Percentiles rank a stretch among this genome's conserved stretches.
These are phyloP conservation scores for Fagopyrum tataricum DNA, from an alignment of 148 eudicot species.

Conservation along the genomic window DNA sequence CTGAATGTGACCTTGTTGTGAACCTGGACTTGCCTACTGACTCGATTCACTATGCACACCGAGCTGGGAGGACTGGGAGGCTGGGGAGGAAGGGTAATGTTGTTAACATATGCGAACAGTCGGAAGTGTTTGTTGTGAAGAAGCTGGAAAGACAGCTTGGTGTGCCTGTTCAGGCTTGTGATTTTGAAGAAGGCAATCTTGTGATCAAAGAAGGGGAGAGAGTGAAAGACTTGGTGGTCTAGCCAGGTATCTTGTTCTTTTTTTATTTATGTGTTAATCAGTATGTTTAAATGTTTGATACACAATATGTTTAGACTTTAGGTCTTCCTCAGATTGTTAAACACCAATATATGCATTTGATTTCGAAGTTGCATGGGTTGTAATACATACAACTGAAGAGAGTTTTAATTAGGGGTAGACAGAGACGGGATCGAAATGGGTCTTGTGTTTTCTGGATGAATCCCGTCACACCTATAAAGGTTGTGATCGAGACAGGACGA, in stretches of 20 bases:
- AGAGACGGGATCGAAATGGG: too few species aligned
- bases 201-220: conserved; percentile 37
- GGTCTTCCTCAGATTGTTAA: neutral
- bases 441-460: too few species aligned
- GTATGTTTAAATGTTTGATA: neutral
- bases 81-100: conserved; percentile 86
- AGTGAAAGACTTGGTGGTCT: neutral
- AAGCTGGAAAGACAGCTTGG: conserved; percentile 87
- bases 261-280: too few species aligned
- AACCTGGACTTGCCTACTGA: conserved; percentile 86
- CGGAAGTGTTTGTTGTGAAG: conserved; percentile 74
- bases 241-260: conserved; percentile 1
- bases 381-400: too few species aligned
- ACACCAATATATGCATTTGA: neutral
- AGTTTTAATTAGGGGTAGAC: too few species aligned
- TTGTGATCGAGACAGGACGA: too few species aligned
- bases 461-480: too few species aligned
- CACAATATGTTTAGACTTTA: neutral
- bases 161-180: conserved; percentile 55
- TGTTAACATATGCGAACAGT: conserved; percentile 73
- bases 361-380: neutral
- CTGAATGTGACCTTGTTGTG: conserved; percentile 95
- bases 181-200: conserved; percentile 73
- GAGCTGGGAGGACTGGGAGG: conserved; percentile 93
- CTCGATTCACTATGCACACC: conserved; percentile 79